Base-by-base conservation (phyloP, 2,329 filamentous ascomycete genomes). In the Cladosporium halotolerans region DNA sequence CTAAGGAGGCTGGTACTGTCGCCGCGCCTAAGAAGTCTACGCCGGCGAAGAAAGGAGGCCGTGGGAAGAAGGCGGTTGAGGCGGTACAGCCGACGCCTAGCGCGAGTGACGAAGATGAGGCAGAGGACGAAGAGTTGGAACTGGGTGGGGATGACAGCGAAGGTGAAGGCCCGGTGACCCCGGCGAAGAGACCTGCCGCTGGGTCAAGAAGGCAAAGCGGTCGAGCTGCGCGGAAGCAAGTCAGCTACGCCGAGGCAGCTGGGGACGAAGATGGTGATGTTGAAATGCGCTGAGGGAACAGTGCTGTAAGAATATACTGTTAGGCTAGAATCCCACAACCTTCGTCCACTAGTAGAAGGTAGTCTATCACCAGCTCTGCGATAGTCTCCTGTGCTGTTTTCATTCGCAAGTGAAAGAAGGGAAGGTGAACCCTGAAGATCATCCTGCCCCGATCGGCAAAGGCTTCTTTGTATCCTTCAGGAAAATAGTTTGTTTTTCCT, bases 101-200 rank as follows among this genome's bases (percentile, higher is more conserved):
- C 52, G 70, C 69, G 45, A 68, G 70, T 53, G 65, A 69, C 42
- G 69, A 71, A 11, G 60, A 65, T 33, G 64, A 62, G 16, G 63
- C 62, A 10, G 61, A 67, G 28, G 61, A 59, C 5, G 61, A 63
- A 8, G 66, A 66, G 9, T 64, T 70, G 7, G 66, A 66, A 8
- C 66, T 70, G 57, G 68, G 69, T 54, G 55, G 55, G n/a, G 72
- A 74, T 53, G 59, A 75, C 39, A 72, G 69, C 36, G 66, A 69
- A 18, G 63, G 62, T 39, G 55, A 51, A 11, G 62, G 45, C 55
- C 57, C 33, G 46, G 55, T 56, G 52, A 57, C 36, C 55, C 55
- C 47, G 16, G 49, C 49, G 18, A 57, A 55, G 52, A 55, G 45
- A 38, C 45, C 45, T 51, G 52, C 39, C 43, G 32, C 40, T 4